Base-by-base conservation (phyloP, 2,329 filamentous ascomycete species). In the Penicillium sp. region DNA sequence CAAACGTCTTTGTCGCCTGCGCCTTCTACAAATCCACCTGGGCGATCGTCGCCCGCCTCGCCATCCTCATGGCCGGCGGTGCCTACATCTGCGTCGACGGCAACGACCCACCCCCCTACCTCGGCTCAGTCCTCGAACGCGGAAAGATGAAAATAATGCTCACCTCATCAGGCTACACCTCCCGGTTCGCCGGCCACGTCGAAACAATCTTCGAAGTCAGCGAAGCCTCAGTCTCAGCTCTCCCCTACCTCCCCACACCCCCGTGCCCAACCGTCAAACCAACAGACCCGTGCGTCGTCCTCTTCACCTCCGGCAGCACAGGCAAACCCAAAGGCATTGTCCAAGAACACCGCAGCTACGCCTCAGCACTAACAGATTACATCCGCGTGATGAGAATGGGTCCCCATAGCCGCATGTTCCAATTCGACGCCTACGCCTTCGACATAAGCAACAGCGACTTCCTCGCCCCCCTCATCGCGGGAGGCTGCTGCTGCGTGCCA, bases 11-110 rank as follows among this genome's bases (percentile, higher is more conserved):
- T 22, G 51, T 60, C 1, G 52, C 55, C 2, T 55, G 54, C 10
- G 41, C 46, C 13, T 60, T 60, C 19, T 52, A 57, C 35, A 60
- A 60, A 37, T 60, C 56, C 0, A 54, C 56, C 3, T 60, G 56
- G 56, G 51, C 58, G 2, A 53, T 60, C 25, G 54, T 60, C 1
- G 58, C 58, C 19, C 47, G 56, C 12, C 51, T 60, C 3, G 58
- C 58, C 1, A 14, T 60, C 8, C 47, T 60, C 19, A 59, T 56
- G 48, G 54, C 56, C 9, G 58, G 56, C 1, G 54, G 55, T 12
- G 86, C 86, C 1, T 90, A 88, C 63, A 75, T 90, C 8, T 86
- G 89, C 7, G 79, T 90, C 6, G 87, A 90, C 69, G 77, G 88
- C 28, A 85, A 84, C 2, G 88, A 89, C 53, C 87, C 87, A 16